Base-by-base conservation (phyloP, 208 protist species). In the Spongospora subterranea region DNA sequence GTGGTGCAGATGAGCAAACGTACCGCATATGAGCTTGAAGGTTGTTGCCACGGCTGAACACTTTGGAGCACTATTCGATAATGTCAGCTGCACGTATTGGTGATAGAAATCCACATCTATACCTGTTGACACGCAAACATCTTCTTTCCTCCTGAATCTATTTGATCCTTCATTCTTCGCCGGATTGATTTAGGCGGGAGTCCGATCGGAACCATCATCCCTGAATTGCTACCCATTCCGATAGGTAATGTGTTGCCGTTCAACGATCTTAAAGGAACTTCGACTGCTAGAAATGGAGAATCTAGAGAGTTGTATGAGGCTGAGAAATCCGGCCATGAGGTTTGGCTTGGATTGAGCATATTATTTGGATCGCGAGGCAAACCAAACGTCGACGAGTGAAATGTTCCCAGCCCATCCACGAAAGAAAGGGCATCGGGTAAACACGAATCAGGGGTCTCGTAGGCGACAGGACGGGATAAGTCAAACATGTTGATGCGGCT, bases 1-100 rank as follows among this genome's bases (percentile, higher is more conserved):
- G n/a, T n/a, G n/a, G n/a, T n/a, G n/a, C n/a, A n/a, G n/a, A n/a
- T n/a, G n/a, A n/a, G n/a, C n/a, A n/a, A n/a, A n/a, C n/a, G n/a
- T n/a, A n/a, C n/a, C n/a, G n/a, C 54, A 65, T 65, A 29, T 65
- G 54, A 17, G 54, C 54, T 65, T 65, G 54, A 17, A 65, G 54
- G 54, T 65, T 65, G 54, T 65, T 65, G 20, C 54, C 54, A 32
- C 54, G 54, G 54, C 54, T 65, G 54, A 65, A 65, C 54, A 65
- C 54, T 65, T 65, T 65, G 54, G 54, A 65, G 54, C 54, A 65
- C 54, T 65, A 29, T 32, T 65, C 54, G 20, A 65, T 17, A 65
- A 17, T 32, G 20, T 32, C 54, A 17, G 17, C 54, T 17, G 29
- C 54, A 65, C 54, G 17, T 65, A 65, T 17, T 29, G 54, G 54